Evolutionary conservation across 2,329 filamentous ascomycete genomes (phyloP), one percentile per base, ranked within the genome.

Genomic region (Podosphaera xanthii): DNA sequence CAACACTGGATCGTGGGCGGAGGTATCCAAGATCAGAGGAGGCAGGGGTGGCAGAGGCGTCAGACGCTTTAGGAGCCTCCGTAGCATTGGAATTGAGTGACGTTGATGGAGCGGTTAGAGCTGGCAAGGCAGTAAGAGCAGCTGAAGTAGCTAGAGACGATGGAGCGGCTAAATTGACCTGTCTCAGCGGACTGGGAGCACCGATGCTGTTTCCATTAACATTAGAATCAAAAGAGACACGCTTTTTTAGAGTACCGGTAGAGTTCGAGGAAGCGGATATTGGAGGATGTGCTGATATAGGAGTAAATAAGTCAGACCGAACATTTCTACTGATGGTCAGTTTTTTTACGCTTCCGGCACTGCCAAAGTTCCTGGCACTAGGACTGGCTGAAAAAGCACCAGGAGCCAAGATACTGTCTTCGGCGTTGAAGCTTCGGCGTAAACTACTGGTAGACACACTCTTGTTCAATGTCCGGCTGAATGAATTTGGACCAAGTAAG

Each of bases 291-390:
- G 73, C 76, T 0, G 80, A 79, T 1, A 80, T 79, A 1, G 76
- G 79, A 2, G 76, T 77, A 68, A 84, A 85, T 14, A 83, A 74
- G 65, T 87, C 84, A 60, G 79, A 89, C 59, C 87, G 80, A 69
- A 98, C 77, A 64, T 84, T 85, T 63, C 88, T 84, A 71, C 96
- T 94, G 69, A 98, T 96, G 58, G 90, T 85, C 60, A 98, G 78
- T 70, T 89, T 90, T 74, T 96, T 96, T 65, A 95, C 80, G 68
- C 79, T 87, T 52, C 81, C 80, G 56, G 77, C 78, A 68, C 76
- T 81, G n/a, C 80, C 78, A 58, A 83, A 84, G 64, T 81, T 78
- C 60, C 83, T 80, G 42, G 78, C 76, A 60, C 76, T 77, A 22
- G 78, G 74, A 67, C 79, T 84, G 34, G 84, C 76, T 1, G 87